Evolutionary conservation across 495 filamentous ascomycete genomes (phyloP), one percentile per base, ranked within the genome.

Genomic region (Penicillium egyptiacum): DNA sequence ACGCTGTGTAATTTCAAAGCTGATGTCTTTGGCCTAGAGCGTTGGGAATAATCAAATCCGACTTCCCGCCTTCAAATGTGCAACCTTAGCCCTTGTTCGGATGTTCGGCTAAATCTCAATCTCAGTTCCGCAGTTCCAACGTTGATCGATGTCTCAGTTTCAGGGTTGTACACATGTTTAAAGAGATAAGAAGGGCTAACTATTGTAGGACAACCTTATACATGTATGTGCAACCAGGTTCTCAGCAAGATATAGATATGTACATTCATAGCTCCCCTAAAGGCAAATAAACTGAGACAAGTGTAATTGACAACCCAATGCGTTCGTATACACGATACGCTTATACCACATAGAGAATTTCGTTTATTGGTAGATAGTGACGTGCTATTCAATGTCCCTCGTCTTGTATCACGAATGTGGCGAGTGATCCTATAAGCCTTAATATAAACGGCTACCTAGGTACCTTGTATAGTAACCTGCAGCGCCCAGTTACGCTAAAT

Each of bases 81-180:
- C 33, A 40, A 41, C 49, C 22, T 28, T 40, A 5, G 23, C n/a
- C 12, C 22, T 17, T 25, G 12, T 3, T 22, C 48, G 33, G 33
- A 40, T 25, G 26, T 17, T 50, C 30, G 47, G 47, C 28, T 35
- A 35, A 12, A 50, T 51, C 20, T 26, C 17, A 3, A 41, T 39
- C 20, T 51, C 22, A 51, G 33, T 51, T 51, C 48, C 33, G 22
- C 22, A 23, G 16, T 40, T 51, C 22, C 22, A 25, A 37, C 33
- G 49, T 40, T n/a, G n/a, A 31, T 48, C 7, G 33, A 17, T 39
- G 33, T 51, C 49, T 51, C 33, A 51, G 33, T 51, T 19, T 17
- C 3, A 14, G 9, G 7, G 49, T 51, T 25, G 14, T 19, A 51
- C 49, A 51, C 33, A 12, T 40, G 7, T 26, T 37, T 7, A 7